Percentiles rank a stretch among this genome's conserved stretches.
phyloP scores from a whole-genome alignment of 805 yeast genomes.

The Yarrowia divulgata region DNA sequence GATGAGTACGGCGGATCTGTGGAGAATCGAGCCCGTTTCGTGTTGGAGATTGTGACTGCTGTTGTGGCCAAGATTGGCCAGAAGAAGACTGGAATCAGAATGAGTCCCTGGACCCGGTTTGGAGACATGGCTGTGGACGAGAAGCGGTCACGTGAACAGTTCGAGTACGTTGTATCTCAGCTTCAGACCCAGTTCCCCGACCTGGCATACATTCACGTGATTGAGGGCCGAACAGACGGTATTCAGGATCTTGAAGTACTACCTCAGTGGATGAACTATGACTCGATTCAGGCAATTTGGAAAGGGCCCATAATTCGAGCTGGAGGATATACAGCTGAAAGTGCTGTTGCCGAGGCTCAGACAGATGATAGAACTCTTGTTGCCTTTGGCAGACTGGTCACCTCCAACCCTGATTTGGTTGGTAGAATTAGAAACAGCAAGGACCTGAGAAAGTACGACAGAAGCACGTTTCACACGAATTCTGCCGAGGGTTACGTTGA shows the following conservation, averaged over 20 bases:
- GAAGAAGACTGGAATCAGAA: conserved; percentile 50
- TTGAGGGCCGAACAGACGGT: conserved; percentile 56
- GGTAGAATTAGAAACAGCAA: not conserved
- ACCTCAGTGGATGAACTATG: conserved; percentile 7
- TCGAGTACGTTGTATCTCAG: conserved; percentile 54
- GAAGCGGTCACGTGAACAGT: conserved; percentile 51
- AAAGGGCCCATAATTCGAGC: conserved; percentile 11
- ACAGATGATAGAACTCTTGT: not conserved
- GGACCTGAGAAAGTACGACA: conserved; percentile 8
- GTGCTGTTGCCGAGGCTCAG: not conserved
- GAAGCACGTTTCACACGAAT: conserved; percentile 7
- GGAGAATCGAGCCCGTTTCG: conserved; percentile 62
- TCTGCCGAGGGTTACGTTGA: conserved; percentile 14
- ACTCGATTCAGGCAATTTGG: conserved; percentile 5
- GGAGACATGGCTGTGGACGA: conserved; percentile 47
- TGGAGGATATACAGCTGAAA: conserved; percentile 12
- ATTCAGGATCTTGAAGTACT: conserved; percentile 1
- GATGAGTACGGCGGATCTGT: conserved; percentile 71
- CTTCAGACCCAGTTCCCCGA: conserved; percentile 52
- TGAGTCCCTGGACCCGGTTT: conserved; percentile 52
- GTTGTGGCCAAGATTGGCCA: conserved; percentile 52
- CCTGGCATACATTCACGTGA: conserved; percentile 55
- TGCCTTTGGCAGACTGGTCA: conserved; percentile 1
- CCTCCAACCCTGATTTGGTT: conserved; percentile 13
- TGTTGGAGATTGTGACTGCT: conserved; percentile 58